phyloP scores from a whole-genome alignment of 108 stramenopile species.

The Pseudonitzschia delicatissima region DNA sequence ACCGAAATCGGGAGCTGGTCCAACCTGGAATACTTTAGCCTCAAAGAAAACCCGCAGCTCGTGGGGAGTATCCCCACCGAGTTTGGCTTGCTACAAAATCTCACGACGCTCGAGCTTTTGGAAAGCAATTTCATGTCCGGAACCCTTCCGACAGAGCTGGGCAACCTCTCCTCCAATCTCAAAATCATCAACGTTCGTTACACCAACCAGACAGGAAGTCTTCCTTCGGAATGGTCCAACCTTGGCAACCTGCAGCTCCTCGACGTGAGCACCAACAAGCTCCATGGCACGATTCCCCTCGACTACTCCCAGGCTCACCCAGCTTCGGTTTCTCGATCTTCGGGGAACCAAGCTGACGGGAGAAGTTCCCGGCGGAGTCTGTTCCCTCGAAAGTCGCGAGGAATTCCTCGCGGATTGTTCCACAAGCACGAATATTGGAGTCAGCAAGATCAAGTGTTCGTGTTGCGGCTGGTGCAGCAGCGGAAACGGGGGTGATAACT shows the following conservation, averaged over 20 bases:
- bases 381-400: slow-evolving; percentile 9
- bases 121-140: slow-evolving; percentile 9
- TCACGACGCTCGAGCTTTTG: slow-evolving; percentile 8
- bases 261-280: neutral
- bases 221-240: neutral
- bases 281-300: slow-evolving; percentile 14
- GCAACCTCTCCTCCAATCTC: slow-evolving; percentile 3
- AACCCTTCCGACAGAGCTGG: slow-evolving; percentile 17
- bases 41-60: slow-evolving; percentile 5
- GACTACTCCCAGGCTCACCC: slow-evolving; percentile 23
- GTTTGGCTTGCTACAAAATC: slow-evolving; percentile 8
- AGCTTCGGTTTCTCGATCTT: slow-evolving; percentile 11
- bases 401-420: slow-evolving; percentile 17
- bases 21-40: slow-evolving; percentile 6
- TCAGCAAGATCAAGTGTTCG: slow-evolving; percentile 12
- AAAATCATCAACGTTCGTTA: neutral
- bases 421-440: neutral
- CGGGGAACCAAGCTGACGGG: slow-evolving; percentile 16
- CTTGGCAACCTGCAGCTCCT: neutral
- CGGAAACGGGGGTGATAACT: too few species aligned
- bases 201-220: neutral
- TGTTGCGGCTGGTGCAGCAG: slow-evolving; percentile 22
- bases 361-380: slow-evolving; percentile 13
- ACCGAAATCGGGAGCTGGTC: slow-evolving; percentile 20
- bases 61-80: slow-evolving; percentile 21